Evolutionary conservation across 352 stramenopile species (phyloP).

Genomic region (Globisporangium paroecandrum): DNA sequence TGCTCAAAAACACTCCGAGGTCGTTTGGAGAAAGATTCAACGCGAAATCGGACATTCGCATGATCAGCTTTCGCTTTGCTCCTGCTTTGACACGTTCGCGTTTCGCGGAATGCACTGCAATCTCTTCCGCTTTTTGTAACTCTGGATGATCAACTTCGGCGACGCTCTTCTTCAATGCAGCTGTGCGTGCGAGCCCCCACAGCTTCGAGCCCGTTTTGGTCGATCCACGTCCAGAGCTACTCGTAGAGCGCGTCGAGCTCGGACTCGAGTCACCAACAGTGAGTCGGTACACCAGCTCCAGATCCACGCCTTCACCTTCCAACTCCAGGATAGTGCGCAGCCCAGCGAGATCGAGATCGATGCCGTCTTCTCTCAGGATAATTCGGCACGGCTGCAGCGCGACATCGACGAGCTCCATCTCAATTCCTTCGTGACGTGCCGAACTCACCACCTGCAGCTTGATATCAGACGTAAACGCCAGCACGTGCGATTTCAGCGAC

Average conservation of each 20-base stretch:
- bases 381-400: constrained; percentile 75
- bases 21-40: constrained; percentile 81
- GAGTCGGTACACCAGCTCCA: constrained; percentile 73
- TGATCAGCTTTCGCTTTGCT: constrained; percentile 57
- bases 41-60: constrained; percentile 84
- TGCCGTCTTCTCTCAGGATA: constrained; percentile 53
- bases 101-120: constrained; percentile 20
- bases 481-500: constrained; percentile 65
- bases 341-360: constrained; percentile 72
- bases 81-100: constrained; percentile 49
- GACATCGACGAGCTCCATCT: constrained; percentile 76
- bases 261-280: constrained; percentile 38
- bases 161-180: constrained; percentile 52
- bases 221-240: constrained; percentile 6
- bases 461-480: constrained; percentile 79
- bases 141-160: constrained; percentile 57
- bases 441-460: constrained; percentile 63
- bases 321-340: constrained; percentile 79
- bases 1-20: constrained; percentile 76
- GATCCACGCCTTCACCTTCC: constrained; percentile 82
- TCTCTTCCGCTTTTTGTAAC: constrained; percentile 33
- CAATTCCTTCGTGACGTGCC: constrained; percentile 56
- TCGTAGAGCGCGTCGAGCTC: constrained; percentile 14
- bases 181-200: constrained; percentile 57
- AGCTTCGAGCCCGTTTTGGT: constrained; percentile 41